These are phyloP conservation scores for Phytophthora pinifolia DNA, from an alignment of 352 stramenopile genomes.

Conservation along the genomic window DNA sequence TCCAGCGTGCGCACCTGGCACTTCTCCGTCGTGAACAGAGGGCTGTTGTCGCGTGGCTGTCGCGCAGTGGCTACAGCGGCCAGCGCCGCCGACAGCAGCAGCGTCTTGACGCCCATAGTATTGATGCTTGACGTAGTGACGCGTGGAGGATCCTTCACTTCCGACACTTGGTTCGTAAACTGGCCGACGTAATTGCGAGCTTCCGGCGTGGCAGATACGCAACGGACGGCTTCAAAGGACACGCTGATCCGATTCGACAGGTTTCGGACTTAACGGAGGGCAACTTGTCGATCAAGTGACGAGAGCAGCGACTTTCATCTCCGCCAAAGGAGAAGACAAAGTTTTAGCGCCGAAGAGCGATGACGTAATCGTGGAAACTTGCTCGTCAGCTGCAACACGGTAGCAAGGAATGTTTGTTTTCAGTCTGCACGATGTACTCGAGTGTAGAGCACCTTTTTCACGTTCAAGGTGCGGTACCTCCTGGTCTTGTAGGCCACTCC, in stretches of 20 bases:
- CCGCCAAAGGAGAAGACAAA: too few relatives aligned
- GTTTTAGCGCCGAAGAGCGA: too few relatives aligned
- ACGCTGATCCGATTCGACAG: conserved; percentile 4
- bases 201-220: conserved; percentile 12
- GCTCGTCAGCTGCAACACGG: too few relatives aligned
- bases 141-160: conserved; percentile 13
- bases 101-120: conserved; percentile 20
- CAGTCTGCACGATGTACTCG: conserved; percentile 20
- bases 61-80: conserved; percentile 3
- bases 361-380: too few relatives aligned
- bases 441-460: conserved; percentile 13
- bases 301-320: too few relatives aligned
- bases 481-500: conserved; percentile 30
- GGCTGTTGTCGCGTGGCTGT: conserved; percentile 36
- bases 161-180: conserved; percentile 6
- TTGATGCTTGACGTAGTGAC: conserved; percentile 2
- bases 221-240: conserved; percentile 15
- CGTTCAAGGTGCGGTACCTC: conserved; percentile 16
- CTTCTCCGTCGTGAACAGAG: conserved; percentile 66
- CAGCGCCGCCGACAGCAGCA: conserved; percentile 15
- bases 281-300: background rate
- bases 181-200: conserved; percentile 12
- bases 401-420: too few relatives aligned
- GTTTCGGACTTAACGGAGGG: conserved; percentile 8
- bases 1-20: conserved; percentile 47